phyloP scores from a whole-genome alignment of 1,284 basidiomycete genomes.

The Austropuccinia psidii region DNA sequence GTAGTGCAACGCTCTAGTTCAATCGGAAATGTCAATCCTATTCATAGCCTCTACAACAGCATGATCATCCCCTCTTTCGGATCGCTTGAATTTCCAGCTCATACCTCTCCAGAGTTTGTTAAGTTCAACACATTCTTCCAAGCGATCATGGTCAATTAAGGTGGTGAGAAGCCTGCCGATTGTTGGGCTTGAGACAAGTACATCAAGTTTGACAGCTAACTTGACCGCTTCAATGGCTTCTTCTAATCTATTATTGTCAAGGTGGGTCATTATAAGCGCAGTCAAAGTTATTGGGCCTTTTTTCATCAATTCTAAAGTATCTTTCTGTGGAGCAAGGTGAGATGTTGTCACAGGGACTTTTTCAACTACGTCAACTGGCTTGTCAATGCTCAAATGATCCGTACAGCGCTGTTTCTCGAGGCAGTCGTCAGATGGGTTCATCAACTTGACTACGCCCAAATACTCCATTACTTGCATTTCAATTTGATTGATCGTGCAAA shows the following conservation, averaged over 20 bases:
- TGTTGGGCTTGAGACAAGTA: background rate
- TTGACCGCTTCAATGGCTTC: background rate
- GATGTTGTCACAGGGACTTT: background rate
- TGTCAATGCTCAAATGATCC: background rate
- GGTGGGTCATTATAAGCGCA: background rate
- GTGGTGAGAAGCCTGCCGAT: background rate
- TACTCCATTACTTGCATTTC: background rate
- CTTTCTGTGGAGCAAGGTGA: background rate
- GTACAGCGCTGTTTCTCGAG: background rate
- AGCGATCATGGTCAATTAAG: constrained; percentile 9
- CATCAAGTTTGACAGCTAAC: background rate
- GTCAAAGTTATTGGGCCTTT: background rate
- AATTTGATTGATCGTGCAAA: background rate
- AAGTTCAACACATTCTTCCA: background rate
- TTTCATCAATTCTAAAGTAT: background rate
- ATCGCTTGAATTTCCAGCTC: constrained; percentile 10
- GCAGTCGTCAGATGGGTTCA: background rate
- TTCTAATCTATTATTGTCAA: background rate
- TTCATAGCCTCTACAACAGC: constrained; percentile 23
- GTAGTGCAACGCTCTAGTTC: too few species aligned
- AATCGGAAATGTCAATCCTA: too few species aligned
- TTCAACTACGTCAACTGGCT: background rate
- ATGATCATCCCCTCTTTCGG: constrained; percentile 1
- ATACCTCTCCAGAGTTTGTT: constrained; percentile 26
- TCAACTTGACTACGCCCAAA: background rate